phyloP scores from a whole-genome alignment of 345 rosid species.

The Heritiera fomes region DNA sequence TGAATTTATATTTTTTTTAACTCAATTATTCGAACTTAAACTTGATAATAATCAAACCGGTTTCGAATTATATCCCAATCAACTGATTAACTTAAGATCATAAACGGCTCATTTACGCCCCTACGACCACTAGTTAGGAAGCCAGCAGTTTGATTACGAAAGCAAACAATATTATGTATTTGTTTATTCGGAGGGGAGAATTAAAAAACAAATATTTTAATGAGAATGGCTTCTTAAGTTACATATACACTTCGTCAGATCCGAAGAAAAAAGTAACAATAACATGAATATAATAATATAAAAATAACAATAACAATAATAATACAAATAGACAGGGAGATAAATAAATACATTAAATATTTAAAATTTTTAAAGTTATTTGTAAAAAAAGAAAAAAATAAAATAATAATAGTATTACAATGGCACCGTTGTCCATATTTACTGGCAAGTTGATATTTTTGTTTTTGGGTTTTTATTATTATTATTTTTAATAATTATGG shows the following conservation, averaged over 20 bases:
- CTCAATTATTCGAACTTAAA: too few species aligned
- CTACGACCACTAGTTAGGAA: not conserved
- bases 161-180: not conserved
- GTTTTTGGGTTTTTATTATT: not conserved
- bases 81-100: too few species aligned
- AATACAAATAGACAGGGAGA: too few species aligned
- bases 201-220: conserved; percentile 33
- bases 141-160: not conserved
- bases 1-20: too few species aligned
- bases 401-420: too few species aligned
- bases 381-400: not conserved
- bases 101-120: too few species aligned
- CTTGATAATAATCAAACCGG: too few species aligned
- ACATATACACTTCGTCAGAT: conserved; percentile 52
- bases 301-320: too few species aligned
- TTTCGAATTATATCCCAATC: too few species aligned
- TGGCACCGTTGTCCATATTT: too few species aligned
- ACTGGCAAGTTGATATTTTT: conserved; percentile 10
- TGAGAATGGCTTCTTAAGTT: conserved; percentile 45
- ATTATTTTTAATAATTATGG: not conserved
- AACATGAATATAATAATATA: too few species aligned
- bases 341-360: too few species aligned
- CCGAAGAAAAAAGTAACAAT: conserved; percentile 52
- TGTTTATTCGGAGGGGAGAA: conserved; percentile 28
- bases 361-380: not conserved